Base-by-base conservation (phyloP, 768 basidiomycete genomes). In the Leccinum olivaceopallidum region DNA sequence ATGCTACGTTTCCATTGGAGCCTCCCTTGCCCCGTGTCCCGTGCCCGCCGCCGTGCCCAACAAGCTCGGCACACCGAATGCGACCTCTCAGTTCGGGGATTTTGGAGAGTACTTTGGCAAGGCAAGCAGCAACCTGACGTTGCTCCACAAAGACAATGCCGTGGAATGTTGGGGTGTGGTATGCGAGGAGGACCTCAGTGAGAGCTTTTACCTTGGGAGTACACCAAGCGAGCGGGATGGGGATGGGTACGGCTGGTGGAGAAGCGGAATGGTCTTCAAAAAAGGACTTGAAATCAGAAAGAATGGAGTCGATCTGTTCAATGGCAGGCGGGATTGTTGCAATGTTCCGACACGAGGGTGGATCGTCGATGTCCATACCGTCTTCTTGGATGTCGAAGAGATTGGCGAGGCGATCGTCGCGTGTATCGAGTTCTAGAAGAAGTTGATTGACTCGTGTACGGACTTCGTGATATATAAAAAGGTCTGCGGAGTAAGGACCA, bases 91-190 rank as follows among this genome's bases (percentile, higher is more conserved):
- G 73, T 47, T 81, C 80, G 0, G 87, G 81, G 3, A 92, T 78
- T 34, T 78, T 80, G 1, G 83, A 79, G 5, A 96, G 77, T 32
- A 94, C 71, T 65, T 77, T 83, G 2, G 89, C 82, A 14, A 96
- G 79, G 51, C 85, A 85, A 18, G 82, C 77, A 2, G 93, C 94
- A 16, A 89, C 81, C 64, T 94, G 91, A 10, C 94, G 83, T 69
- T 93, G 92, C 61, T 93, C 86, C 18, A 93, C 92, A 70, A 96
- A 96, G 49, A 95, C 80, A 62, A 95, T 95, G 20, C 85, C 85
- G 66, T 94, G 92, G 68, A 94, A 92, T 14, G 80, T 73, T 2
- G 71, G 66, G 13, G 80, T 80, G 54, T 82, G 74, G 67, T 86
- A 80, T 36, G 77, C 77, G 34, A 83, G 73, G 26, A 95, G 79